Percentiles rank a stretch among this genome's conserved stretches.
Conservation (phyloP, 164 flowering plant genomes). For the Tinospora cordifolia region DNA sequence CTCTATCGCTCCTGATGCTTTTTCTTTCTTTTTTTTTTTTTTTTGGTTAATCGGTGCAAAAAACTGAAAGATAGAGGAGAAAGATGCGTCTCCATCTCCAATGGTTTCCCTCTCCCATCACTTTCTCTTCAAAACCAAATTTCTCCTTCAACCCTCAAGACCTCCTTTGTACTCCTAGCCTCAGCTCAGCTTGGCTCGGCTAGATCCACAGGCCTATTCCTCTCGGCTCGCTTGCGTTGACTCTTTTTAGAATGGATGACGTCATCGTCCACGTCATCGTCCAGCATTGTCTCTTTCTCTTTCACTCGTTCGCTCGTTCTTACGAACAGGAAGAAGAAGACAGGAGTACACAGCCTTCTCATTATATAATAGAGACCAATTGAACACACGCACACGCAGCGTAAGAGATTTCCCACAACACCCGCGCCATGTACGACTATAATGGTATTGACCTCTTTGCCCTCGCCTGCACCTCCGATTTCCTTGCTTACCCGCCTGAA, state of each 20-base stretch:
- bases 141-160: too few relatives aligned
- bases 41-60: too few relatives aligned
- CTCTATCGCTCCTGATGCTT: too few relatives aligned
- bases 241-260: background rate
- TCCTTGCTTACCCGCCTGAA: background rate
- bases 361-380: background rate
- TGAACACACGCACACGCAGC: too few relatives aligned
- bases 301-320: background rate
- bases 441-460: background rate
- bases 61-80: too few relatives aligned
- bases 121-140: too few relatives aligned
- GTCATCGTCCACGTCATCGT: slow-evolving; percentile 6
- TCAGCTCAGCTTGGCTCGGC: too few relatives aligned
- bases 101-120: too few relatives aligned
- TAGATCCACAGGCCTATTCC: too few relatives aligned
- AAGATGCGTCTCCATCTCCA: too few relatives aligned
- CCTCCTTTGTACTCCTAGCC: too few relatives aligned
- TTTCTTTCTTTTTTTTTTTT: too few relatives aligned
- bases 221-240: background rate
- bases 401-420: background rate
- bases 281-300: background rate
- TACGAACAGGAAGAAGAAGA: background rate
- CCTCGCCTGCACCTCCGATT: background rate
- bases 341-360: background rate
- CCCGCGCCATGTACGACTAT: slow-evolving; percentile 7